Percentiles rank a stretch among this genome's conserved stretches.
These are phyloP conservation scores for Raphidocelis subcapitata DNA, from an alignment of 139 green algal genomes.

Conservation along the genomic window DNA sequence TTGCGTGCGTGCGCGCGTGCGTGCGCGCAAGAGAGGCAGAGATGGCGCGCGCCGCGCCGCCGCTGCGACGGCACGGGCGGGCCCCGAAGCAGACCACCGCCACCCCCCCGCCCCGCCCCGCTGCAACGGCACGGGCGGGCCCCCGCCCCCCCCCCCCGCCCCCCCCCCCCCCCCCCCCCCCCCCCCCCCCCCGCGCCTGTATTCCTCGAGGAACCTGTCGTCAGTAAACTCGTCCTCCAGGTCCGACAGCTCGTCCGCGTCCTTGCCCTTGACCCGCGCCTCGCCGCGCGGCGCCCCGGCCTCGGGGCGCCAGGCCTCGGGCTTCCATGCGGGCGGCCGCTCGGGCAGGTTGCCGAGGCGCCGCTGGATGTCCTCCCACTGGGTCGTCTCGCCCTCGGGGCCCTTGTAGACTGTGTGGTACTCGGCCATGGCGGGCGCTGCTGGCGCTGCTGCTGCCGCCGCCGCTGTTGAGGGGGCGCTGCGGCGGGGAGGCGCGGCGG, in stretches of 20 bases:
- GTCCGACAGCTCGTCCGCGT: constrained; percentile 61
- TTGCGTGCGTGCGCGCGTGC: no score
- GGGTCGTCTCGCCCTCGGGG: constrained; percentile 67
- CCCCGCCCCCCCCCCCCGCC: no score
- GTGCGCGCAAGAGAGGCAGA: no score
- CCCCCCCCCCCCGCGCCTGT: constrained; percentile 44
- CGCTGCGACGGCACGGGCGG: no score
- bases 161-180: no score
- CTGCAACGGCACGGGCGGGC: no score
- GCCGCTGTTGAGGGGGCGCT: no score
- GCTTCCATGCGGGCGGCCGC: constrained; percentile 59
- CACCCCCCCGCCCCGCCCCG: no score
- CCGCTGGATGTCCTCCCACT: constrained; percentile 87
- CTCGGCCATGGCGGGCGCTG: constrained; percentile 52
- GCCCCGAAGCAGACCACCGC: no score
- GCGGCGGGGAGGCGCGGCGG: no score
- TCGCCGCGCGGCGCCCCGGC: constrained; percentile 22
- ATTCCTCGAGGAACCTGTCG: constrained; percentile 74
- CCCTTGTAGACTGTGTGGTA: constrained; percentile 77
- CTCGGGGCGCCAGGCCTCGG: constrained; percentile 56
- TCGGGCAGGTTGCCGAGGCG: constrained; percentile 65
- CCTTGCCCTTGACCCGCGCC: constrained; percentile 37
- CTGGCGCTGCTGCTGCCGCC: no score
- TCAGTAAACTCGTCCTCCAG: constrained; percentile 79
- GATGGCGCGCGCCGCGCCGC: no score